Evolutionary conservation across 116 monocot species (phyloP), one percentile per base, ranked within the genome.

Genomic region (Iris pallida): DNA sequence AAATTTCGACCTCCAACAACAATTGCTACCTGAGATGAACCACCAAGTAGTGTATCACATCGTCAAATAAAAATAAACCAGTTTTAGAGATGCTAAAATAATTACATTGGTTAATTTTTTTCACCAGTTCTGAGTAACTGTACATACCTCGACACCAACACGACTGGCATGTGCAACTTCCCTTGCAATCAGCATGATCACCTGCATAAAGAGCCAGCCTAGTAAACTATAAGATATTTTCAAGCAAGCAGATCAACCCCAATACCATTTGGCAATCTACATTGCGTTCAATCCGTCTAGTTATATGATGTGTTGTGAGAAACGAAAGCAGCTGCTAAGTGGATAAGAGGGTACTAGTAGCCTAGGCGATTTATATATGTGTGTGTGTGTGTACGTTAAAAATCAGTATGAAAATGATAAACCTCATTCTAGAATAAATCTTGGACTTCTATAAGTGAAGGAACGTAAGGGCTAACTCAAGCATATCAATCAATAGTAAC

Each of bases 1-100:
- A 98, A 93, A 88, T 99, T 99, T 73, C 88, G 86, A 55, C 99
- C 90, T 66, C 99, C 93, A 79, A 99, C 82, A 79, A 99, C 93
- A 69, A 99, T 73, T 49, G 99, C 93, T 58, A 93, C 90, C 99
- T 99, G 63, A 71, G 59, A 65, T 69, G 64, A 62, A 57, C 66
- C 7, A 66, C 43, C 30, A 14, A 64, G 1, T 12, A 40, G 41
- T 52, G 44, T 16, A 30, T 0, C 56, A 64, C 15, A 4, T 4
- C 15, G 10, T 48, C 11, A 55, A 11, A 42, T 15, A 41, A 53
- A 15, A 30, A 3, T 1, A 57, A 42, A 0, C 49, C 16, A 18
- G 58, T 57, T 41, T 30, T 53, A 4, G 0, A 57, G 8, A 57
- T 56, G 16, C 9, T 67, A 41, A 13, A 48, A 12, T 10, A 53